A percentile compares a stretch with the other conserved stretches of the same genome.
These are phyloP conservation scores for Gillenia trifoliata DNA, from an alignment of 306 rosid genomes.

Conservation along the genomic window DNA sequence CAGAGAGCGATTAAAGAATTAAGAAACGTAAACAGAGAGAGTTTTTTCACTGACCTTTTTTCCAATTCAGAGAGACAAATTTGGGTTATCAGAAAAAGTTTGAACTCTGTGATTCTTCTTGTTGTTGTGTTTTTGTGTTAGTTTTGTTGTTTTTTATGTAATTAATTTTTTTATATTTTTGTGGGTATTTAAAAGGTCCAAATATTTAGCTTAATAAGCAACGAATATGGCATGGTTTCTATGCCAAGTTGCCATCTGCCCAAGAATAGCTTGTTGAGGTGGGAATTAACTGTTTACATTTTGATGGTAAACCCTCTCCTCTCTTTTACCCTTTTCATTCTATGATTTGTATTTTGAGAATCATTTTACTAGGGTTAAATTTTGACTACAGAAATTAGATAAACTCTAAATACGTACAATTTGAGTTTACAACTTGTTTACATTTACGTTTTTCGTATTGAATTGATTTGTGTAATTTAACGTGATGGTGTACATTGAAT, in stretches of 20 bases:
- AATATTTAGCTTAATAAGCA: slow-evolving; percentile 32
- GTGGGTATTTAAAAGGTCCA: slow-evolving; percentile 19
- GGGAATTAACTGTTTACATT: slow-evolving; percentile 25
- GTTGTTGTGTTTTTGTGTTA: slow-evolving; percentile 35
- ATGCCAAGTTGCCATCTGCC: slow-evolving; percentile 63
- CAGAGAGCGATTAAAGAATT: slow-evolving; percentile 1
- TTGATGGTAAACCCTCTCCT: slow-evolving; percentile 6
- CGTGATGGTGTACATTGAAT: too few species aligned
- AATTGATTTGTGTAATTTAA: not conserved
- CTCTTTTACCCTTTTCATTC: not conserved
- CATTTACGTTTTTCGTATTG: not conserved
- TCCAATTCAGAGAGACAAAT: slow-evolving; percentile 58
- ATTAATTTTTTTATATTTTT: not conserved
- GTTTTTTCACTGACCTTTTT: slow-evolving; percentile 57
- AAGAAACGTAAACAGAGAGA: slow-evolving; percentile 2
- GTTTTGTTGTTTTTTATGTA: slow-evolving; percentile 21
- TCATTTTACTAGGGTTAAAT: not conserved
- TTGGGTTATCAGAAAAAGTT: slow-evolving; percentile 40
- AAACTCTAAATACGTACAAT: not conserved
- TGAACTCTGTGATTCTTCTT: slow-evolving; percentile 30
- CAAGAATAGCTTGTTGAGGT: slow-evolving; percentile 75
- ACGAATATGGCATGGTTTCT: slow-evolving; percentile 41
- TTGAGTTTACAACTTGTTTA: not conserved
- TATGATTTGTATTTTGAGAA: not conserved
- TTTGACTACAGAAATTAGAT: not conserved